Conservation (phyloP, 768 basidiomycete genomes). For the Piloderma croceum region DNA sequence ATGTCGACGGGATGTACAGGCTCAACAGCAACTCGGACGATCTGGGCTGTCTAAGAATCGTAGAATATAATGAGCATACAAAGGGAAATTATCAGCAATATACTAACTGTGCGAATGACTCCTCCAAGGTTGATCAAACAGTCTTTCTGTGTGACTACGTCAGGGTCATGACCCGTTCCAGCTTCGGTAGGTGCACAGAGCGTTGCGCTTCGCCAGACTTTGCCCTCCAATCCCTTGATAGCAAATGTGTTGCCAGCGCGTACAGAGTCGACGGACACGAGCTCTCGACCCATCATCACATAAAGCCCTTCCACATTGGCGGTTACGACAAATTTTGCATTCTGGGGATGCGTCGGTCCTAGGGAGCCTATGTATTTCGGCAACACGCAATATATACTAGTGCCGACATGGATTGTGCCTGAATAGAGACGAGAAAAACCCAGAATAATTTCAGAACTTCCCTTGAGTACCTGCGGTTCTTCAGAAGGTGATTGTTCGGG, state of each 20-base stretch:
- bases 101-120: constrained; percentile 57
- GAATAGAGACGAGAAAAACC: constrained; percentile 95
- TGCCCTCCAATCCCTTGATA: constrained; percentile 82
- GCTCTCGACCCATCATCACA: constrained; percentile 96
- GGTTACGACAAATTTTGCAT: constrained; percentile 55
- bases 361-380: constrained; percentile 78
- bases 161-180: constrained; percentile 33
- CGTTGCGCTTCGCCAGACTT: constrained; percentile 87
- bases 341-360: constrained; percentile 59
- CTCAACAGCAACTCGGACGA: constrained; percentile 93
- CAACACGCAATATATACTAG: constrained; percentile 64
- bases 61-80: not conserved
- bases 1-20: constrained; percentile 79
- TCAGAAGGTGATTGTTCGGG: constrained; percentile 14
- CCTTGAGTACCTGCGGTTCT: constrained; percentile 22
- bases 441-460: constrained; percentile 61
- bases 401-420: constrained; percentile 67
- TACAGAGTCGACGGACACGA: constrained; percentile 78
- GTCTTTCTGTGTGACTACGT: constrained; percentile 32
- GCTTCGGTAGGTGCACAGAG: constrained; percentile 61
- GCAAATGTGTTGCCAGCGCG: constrained; percentile 94
- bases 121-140: constrained; percentile 80
- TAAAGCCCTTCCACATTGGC: constrained; percentile 76
- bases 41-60: constrained; percentile 66
- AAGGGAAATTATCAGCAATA: not conserved